Percentiles rank a stretch among this genome's conserved stretches.
Conservation (phyloP, 1,284 basidiomycete genomes). For the Ganoderma sinense region DNA sequence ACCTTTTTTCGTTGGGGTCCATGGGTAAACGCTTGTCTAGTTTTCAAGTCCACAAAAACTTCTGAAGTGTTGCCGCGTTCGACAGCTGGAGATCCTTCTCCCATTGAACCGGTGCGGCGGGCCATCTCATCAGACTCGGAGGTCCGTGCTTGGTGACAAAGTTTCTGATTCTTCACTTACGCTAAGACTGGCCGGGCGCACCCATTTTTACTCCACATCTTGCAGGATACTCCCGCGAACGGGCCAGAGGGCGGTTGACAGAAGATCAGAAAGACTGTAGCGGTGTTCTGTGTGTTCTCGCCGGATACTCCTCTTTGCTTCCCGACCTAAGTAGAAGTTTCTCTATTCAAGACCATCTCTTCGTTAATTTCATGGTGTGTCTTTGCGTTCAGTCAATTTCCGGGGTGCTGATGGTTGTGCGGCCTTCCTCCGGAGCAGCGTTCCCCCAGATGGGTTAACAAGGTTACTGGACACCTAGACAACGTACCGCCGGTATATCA, state of each 20-base stretch:
- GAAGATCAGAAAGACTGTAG: not conserved
- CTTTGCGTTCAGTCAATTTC: constrained; percentile 3
- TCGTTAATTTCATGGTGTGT: not conserved
- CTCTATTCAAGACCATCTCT: not conserved
- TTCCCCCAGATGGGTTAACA: not conserved
- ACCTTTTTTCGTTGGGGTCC: not conserved
- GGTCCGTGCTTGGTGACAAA: not conserved
- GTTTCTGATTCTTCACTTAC: not conserved
- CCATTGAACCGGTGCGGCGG: not conserved
- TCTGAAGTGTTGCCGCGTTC: not conserved
- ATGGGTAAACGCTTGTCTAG: not conserved
- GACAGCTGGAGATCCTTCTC: not conserved
- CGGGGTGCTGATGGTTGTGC: not conserved
- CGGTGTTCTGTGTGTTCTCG: not conserved
- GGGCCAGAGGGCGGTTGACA: not conserved
- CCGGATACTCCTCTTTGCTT: not conserved
- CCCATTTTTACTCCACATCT: too few relatives aligned
- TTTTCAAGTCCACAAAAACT: not conserved
- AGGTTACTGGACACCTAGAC: not conserved
- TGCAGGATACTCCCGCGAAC: not conserved
- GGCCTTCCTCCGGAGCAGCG: not conserved
- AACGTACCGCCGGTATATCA: not conserved
- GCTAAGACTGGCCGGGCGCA: not conserved
- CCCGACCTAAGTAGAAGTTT: not conserved
- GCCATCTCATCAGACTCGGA: not conserved